Evolutionary conservation across 495 filamentous ascomycete species (phyloP).

Genomic region (Aspergillus asperescens): DNA sequence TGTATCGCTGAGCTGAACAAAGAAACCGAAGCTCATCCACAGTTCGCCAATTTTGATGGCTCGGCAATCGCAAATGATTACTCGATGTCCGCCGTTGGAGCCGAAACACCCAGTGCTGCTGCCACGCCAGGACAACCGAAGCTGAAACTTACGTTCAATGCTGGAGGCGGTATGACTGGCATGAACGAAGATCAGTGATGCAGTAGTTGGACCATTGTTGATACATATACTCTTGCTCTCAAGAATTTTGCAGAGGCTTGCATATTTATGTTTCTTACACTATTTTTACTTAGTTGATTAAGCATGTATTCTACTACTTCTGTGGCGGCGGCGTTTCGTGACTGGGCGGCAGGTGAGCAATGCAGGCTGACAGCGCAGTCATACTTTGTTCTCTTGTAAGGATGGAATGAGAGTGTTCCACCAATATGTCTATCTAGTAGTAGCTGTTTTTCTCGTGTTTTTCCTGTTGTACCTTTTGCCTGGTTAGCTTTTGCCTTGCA

Average conservation of each 20-base stretch:
- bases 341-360: conserved; percentile 20
- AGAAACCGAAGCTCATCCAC: conserved; percentile 63
- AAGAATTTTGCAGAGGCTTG: conserved; percentile 14
- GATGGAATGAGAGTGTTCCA: conserved; percentile 16
- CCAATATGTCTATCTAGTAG: conserved; percentile 2
- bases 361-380: conserved; percentile 25
- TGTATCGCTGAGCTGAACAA: conserved; percentile 63
- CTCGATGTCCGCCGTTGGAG: conserved; percentile 57
- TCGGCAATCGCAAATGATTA: conserved; percentile 50
- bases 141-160: conserved; percentile 55
- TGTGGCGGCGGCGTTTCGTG: conserved; percentile 21
- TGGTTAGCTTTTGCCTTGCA: neutral
- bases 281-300: conserved; percentile 14
- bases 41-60: conserved; percentile 67
- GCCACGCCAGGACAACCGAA: conserved; percentile 50
- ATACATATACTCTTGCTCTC: conserved; percentile 15
- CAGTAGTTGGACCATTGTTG: conserved; percentile 9
- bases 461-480: neutral
- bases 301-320: conserved; percentile 18
- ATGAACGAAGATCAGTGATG: conserved; percentile 36
- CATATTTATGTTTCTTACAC: conserved; percentile 12
- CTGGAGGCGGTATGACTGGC: conserved; percentile 29
- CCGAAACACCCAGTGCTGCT: conserved; percentile 63
- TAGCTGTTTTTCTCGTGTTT: conserved; percentile 8
- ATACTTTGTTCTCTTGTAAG: conserved; percentile 11